Conservation (phyloP, 2,329 filamentous ascomycete genomes). For the Talaromyces piceae region DNA sequence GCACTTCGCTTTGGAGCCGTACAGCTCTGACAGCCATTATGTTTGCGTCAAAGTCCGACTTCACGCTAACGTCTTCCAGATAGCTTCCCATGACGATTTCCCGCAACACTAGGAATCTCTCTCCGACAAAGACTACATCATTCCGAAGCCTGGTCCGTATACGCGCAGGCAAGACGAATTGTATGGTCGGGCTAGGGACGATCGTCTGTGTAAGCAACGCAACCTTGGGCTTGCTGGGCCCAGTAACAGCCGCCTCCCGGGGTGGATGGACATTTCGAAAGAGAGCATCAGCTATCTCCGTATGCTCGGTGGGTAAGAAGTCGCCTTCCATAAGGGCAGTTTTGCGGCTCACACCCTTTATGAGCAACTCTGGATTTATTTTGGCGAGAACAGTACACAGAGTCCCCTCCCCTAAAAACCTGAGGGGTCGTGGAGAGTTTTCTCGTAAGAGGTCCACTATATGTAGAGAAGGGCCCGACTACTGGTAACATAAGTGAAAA, state of each 20-base stretch:
- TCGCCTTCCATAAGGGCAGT: background rate
- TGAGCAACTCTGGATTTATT: background rate
- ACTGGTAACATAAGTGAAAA: background rate
- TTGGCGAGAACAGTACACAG: background rate
- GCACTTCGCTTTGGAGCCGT: slow-evolving; percentile 46
- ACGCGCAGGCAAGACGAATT: slow-evolving; percentile 71
- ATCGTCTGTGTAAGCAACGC: slow-evolving; percentile 75
- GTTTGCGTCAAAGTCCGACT: slow-evolving; percentile 67
- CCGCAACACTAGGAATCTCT: slow-evolving; percentile 72
- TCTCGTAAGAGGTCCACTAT: background rate
- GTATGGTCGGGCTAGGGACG: slow-evolving; percentile 65
- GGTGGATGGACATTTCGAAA: background rate
- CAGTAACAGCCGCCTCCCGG: background rate
- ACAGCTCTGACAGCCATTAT: slow-evolving; percentile 76
- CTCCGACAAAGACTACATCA: slow-evolving; percentile 80
- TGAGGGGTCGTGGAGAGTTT: background rate
- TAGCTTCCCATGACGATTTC: slow-evolving; percentile 60
- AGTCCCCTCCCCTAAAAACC: background rate
- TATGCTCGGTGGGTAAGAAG: background rate
- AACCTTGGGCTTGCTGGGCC: slow-evolving; percentile 42
- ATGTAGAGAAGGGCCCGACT: background rate
- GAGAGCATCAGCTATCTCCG: background rate
- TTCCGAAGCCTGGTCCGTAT: slow-evolving; percentile 63
- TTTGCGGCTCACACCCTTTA: background rate
- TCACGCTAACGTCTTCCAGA: slow-evolving; percentile 67